Evolutionary conservation across 2,329 filamentous ascomycete species (phyloP).

Genomic region (Pseudocercospora cruenta): DNA sequence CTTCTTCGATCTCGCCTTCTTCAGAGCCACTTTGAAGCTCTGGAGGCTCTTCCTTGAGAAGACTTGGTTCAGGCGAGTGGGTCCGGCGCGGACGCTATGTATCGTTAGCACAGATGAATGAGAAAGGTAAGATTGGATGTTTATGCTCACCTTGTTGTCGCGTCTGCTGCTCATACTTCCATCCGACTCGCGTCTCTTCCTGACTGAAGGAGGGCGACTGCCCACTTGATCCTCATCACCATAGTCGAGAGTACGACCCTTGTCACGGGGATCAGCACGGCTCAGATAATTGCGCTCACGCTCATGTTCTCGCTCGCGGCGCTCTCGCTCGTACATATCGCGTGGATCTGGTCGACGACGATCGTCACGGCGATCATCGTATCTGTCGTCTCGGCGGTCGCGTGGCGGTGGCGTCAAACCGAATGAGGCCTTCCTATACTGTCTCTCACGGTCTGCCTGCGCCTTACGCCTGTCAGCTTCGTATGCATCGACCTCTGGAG

Average conservation of each 20-base stretch:
- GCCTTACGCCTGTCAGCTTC: constrained; percentile 94
- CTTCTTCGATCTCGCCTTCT: constrained; percentile 96
- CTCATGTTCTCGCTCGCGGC: constrained; percentile 85
- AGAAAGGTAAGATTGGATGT: background rate
- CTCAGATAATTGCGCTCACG: constrained; percentile 82
- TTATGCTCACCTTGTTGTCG: constrained; percentile 46
- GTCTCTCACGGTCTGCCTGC: constrained; percentile 89
- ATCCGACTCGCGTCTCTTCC: constrained; percentile 71
- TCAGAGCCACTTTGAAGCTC: constrained; percentile 84
- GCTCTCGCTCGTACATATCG: constrained; percentile 77
- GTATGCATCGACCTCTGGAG: constrained; percentile 88
- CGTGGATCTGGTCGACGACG: constrained; percentile 42
- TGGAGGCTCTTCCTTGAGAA: constrained; percentile 56
- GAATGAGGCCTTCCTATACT: constrained; percentile 73
- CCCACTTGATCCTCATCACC: constrained; percentile 66
- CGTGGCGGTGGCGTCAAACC: constrained; percentile 43
- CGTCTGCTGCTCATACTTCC: constrained; percentile 46
- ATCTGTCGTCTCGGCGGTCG: constrained; percentile 33
- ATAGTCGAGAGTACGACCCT: constrained; percentile 88
- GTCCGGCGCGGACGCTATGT: constrained; percentile 31
- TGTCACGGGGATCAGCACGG: constrained; percentile 78
- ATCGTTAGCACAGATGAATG: constrained; percentile 6
- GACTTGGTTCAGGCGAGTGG: constrained; percentile 29
- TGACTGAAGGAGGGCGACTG: constrained; percentile 58
- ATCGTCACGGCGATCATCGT: constrained; percentile 31